phyloP scores from a whole-genome alignment of 306 rosid species.

The Mimosa bimucronata region DNA sequence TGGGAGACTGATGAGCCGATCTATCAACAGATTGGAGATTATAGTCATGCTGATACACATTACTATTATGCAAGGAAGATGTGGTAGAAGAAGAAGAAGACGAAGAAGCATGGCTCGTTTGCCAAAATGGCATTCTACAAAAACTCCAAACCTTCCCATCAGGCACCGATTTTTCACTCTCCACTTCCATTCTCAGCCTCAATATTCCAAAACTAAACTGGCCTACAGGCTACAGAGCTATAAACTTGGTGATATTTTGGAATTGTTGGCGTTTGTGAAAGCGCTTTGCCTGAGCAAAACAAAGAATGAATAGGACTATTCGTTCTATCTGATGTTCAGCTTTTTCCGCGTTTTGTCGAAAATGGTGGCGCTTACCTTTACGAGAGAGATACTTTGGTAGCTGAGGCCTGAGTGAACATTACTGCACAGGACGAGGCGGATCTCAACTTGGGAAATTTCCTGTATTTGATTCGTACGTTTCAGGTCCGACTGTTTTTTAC shows the following conservation, averaged over 20 bases:
- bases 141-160: constrained; percentile 79
- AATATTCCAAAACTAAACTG: too few species aligned
- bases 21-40: constrained; percentile 63
- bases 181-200: constrained; percentile 63
- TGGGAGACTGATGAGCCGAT: constrained; percentile 51
- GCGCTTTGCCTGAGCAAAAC: constrained; percentile 35
- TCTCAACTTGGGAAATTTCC: constrained; percentile 38
- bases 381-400: constrained; percentile 49
- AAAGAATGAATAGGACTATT: constrained; percentile 50
- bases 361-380: constrained; percentile 49
- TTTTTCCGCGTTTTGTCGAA: constrained; percentile 43
- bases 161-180: constrained; percentile 62
- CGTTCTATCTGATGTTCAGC: constrained; percentile 34
- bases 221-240: constrained; percentile 39
- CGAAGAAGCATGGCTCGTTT: constrained; percentile 58
- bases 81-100: constrained; percentile 43
- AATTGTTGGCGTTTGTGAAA: constrained; percentile 39
- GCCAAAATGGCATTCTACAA: constrained; percentile 90
- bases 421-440: constrained; percentile 47
- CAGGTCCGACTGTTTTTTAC: constrained; percentile 48
- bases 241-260: constrained; percentile 40
- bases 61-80: constrained; percentile 53
- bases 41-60: constrained; percentile 55
- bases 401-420: constrained; percentile 30
- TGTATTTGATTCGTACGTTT: constrained; percentile 43